Conservation (phyloP, 129 eudicot genomes). For the Kitagawia praeruptora region DNA sequence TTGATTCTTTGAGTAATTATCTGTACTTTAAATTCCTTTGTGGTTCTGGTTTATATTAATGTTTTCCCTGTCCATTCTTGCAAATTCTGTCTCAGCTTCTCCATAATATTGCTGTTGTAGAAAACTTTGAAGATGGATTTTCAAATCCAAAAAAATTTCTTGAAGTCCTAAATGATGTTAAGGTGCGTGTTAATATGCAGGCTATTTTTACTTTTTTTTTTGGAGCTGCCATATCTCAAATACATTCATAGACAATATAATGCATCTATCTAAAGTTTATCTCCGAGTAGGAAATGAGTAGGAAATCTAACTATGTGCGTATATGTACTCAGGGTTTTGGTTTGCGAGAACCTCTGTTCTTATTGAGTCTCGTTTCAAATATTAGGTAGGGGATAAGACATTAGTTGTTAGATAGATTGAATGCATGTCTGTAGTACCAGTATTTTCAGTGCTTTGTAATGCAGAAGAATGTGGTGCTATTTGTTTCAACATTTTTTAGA, state of each 20-base stretch:
- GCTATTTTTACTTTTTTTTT: too few relatives aligned
- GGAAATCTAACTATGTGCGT: too few relatives aligned
- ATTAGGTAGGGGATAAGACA: not conserved
- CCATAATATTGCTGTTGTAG: slow-evolving; percentile 76
- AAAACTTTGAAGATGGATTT: slow-evolving; percentile 63
- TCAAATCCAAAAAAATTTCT: slow-evolving; percentile 69
- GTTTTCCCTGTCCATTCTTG: not conserved
- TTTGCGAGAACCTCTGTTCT: too few relatives aligned
- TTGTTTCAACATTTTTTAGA: not conserved
- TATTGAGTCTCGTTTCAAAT: not conserved
- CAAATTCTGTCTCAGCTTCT: slow-evolving; percentile 35
- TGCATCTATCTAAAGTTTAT: too few relatives aligned
- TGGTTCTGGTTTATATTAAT: not conserved
- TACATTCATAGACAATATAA: too few relatives aligned
- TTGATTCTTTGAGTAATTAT: not conserved
- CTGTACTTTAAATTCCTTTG: not conserved
- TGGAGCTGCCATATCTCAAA: too few relatives aligned
- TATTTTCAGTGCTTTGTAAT: not conserved
- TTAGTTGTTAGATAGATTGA: not conserved
- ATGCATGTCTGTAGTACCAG: not conserved
- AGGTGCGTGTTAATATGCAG: too few relatives aligned
- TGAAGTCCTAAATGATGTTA: slow-evolving; percentile 52
- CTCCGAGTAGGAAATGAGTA: too few relatives aligned
- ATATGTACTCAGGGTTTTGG: too few relatives aligned
- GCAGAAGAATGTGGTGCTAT: not conserved